These are phyloP conservation scores for Fusarium sp. DNA, from an alignment of 2,329 filamentous ascomycete genomes.

Conservation along the genomic window DNA sequence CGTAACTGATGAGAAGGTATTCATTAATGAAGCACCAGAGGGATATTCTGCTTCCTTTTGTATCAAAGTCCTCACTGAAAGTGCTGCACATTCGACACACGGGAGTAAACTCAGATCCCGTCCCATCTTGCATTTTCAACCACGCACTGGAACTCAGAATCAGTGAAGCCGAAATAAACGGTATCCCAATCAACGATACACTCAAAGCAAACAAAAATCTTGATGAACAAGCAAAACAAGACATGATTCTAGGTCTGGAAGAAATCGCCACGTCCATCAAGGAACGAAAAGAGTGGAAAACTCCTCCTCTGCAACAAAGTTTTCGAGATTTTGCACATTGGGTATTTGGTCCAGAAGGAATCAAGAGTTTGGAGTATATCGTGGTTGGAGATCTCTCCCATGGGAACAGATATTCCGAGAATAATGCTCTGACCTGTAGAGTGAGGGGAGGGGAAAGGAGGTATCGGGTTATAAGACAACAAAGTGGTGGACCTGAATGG, in stretches of 20 bases:
- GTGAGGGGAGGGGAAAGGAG: fast-evolving
- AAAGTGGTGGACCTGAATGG: not conserved
- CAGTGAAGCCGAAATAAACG: not conserved
- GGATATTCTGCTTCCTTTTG: not conserved
- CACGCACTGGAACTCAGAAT: not conserved
- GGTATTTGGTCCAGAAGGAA: not conserved
- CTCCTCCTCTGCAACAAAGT: not conserved
- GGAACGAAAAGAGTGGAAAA: not conserved
- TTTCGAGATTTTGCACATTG: slow-evolving; percentile 4
- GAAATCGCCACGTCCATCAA: not conserved
- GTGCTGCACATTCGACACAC: slow-evolving; percentile 14
- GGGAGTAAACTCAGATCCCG: not conserved
- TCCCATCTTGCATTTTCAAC: not conserved
- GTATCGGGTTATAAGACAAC: not conserved
- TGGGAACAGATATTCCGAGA: fast-evolving
- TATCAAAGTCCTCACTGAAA: not conserved
- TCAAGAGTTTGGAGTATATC: not conserved
- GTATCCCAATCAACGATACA: not conserved
- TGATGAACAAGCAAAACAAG: fast-evolving
- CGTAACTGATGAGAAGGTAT: fast-evolving
- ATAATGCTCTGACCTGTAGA: not conserved
- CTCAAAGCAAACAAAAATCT: fast-evolving
- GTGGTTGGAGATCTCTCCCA: not conserved
- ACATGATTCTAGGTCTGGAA: fast-evolving
- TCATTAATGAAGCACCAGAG: not conserved